Evolutionary conservation across 2,329 filamentous ascomycete species (phyloP).

Genomic region (Trichothecium sympodiale): DNA sequence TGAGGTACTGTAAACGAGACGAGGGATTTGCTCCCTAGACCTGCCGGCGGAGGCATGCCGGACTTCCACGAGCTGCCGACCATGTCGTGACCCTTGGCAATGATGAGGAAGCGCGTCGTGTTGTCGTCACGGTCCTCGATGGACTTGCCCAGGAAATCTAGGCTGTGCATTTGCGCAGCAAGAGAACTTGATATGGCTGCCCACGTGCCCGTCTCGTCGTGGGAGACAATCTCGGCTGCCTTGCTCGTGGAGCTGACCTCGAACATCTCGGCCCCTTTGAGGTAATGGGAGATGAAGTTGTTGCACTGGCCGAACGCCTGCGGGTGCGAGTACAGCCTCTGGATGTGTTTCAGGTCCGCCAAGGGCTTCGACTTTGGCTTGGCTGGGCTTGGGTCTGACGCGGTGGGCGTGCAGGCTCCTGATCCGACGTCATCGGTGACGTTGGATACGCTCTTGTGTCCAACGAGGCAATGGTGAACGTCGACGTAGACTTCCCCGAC

Average conservation of each 20-base stretch:
- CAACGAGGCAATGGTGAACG: constrained; percentile 81
- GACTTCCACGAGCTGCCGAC: constrained; percentile 13
- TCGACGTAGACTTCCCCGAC: constrained; percentile 77
- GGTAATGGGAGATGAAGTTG: constrained; percentile 56
- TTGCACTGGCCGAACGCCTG: constrained; percentile 93
- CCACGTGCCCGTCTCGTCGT: constrained; percentile 44
- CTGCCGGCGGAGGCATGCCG: neutral
- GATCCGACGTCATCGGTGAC: constrained; percentile 20
- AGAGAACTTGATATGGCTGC: constrained; percentile 72
- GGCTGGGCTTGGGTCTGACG: constrained; percentile 28
- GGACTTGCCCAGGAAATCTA: constrained; percentile 57
- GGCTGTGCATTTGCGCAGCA: constrained; percentile 55
- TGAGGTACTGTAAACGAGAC: constrained; percentile 79
- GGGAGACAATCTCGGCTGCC: constrained; percentile 66
- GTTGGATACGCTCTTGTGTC: constrained; percentile 23
- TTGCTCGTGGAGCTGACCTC: constrained; percentile 80
- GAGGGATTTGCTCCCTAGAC: constrained; percentile 50
- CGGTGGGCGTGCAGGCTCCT: constrained; percentile 39
- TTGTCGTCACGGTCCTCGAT: constrained; percentile 70
- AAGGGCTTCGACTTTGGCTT: constrained; percentile 36
- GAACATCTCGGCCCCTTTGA: constrained; percentile 66
- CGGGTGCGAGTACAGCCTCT: constrained; percentile 80
- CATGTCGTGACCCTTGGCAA: constrained; percentile 28
- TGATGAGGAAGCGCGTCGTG: constrained; percentile 67
- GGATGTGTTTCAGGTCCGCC: constrained; percentile 47